Evolutionary conservation across 495 filamentous ascomycete species (phyloP).

Genomic region (Articulospora tetracladia): DNA sequence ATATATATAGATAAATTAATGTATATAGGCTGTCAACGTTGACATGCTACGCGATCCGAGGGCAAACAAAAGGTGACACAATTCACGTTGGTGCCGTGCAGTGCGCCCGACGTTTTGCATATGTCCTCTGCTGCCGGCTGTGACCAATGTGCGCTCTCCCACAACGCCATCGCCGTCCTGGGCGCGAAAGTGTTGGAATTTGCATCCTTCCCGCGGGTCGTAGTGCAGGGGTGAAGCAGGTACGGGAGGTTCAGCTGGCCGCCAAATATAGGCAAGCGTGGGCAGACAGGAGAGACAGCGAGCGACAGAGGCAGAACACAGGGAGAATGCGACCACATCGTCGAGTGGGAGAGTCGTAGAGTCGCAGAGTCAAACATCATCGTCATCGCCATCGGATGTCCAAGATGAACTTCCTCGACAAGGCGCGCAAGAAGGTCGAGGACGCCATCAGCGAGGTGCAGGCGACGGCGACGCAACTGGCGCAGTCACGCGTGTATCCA

Average conservation of each 20-base stretch:
- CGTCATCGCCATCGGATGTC: neutral
- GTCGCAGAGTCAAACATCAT: neutral
- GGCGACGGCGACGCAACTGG: neutral
- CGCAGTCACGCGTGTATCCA: neutral
- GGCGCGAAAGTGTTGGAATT: too few relatives aligned
- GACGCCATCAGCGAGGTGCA: neutral
- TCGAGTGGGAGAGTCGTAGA: neutral
- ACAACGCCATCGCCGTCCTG: too few relatives aligned
- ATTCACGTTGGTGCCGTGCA: too few relatives aligned
- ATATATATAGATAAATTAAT: too few relatives aligned
- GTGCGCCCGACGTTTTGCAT: too few relatives aligned
- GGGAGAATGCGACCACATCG: neutral
- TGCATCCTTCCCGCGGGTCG: too few relatives aligned
- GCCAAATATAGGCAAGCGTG: neutral
- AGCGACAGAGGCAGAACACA: neutral
- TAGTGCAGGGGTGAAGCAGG: too few relatives aligned
- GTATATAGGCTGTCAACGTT: too few relatives aligned
- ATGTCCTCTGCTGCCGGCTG: too few relatives aligned
- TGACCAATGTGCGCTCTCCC: too few relatives aligned
- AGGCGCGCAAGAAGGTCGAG: neutral
- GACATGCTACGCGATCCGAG: too few relatives aligned
- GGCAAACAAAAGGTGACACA: too few relatives aligned
- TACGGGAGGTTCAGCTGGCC: neutral
- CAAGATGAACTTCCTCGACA: conserved; percentile 1
- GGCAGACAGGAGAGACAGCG: neutral